A percentile compares a stretch with the other conserved stretches of the same genome.
phyloP scores from a whole-genome alignment of 805 yeast species.

The Wickerhamiella spandovensis region DNA sequence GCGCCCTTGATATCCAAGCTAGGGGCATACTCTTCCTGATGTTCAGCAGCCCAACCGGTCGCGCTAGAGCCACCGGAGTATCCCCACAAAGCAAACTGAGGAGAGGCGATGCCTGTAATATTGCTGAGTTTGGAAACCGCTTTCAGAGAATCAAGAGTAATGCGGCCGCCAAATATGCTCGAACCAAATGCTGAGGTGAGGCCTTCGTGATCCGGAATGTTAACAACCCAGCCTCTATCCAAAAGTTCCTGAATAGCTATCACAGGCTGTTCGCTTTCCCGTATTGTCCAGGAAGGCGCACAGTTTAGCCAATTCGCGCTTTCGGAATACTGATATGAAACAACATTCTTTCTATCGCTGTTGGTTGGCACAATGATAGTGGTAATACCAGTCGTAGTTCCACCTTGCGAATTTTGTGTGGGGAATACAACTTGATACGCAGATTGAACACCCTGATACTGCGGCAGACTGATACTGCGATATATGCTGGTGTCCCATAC shows the following conservation, averaged over 20 bases:
- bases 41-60: conserved; percentile 19
- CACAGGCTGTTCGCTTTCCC: background rate
- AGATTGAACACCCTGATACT: background rate
- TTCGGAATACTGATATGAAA: conserved; percentile 20
- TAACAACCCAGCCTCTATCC: conserved; percentile 8
- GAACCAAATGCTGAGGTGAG: conserved; percentile 19
- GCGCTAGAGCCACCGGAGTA: conserved; percentile 12
- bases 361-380: conserved; percentile 10
- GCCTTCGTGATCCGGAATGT: conserved; percentile 22
- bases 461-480: too few relatives aligned
- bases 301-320: conserved; percentile 18
- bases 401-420: conserved; percentile 17
- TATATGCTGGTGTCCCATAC: too few relatives aligned
- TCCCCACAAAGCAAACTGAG: conserved; percentile 10
- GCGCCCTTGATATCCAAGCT: conserved; percentile 10
- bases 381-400: conserved; percentile 16
- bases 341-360: conserved; percentile 5
- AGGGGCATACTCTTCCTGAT: conserved; percentile 18
- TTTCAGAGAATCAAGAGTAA: conserved; percentile 16
- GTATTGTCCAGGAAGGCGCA: conserved; percentile 19
- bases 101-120: conserved; percentile 9
- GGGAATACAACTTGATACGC: conserved; percentile 15
- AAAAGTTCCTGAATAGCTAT: conserved; percentile 1
- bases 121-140: conserved; percentile 12
- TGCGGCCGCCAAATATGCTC: conserved; percentile 18